These are phyloP conservation scores for Penicilliopsis zonata DNA, from an alignment of 495 filamentous ascomycete species.

Conservation along the genomic window DNA sequence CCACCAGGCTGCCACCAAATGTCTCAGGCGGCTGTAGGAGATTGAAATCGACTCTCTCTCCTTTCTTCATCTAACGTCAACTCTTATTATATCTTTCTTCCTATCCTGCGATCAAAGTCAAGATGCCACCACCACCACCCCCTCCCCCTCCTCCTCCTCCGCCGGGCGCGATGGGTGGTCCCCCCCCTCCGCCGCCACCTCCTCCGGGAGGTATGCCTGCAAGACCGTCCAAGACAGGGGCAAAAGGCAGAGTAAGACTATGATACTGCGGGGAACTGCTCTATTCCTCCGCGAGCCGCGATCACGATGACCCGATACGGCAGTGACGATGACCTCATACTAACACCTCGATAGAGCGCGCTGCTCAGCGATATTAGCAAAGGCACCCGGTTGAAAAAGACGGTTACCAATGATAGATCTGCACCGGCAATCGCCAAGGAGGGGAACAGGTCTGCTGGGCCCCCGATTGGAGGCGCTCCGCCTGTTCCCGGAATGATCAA, in stretches of 20 bases:
- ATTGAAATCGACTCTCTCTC: neutral
- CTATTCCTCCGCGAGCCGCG: neutral
- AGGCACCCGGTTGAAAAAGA: conserved; percentile 69
- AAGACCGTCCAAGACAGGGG: conserved; percentile 33
- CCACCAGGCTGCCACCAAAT: conserved; percentile 1
- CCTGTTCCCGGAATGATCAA: conserved; percentile 60
- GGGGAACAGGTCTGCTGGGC: conserved; percentile 42
- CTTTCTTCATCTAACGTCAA: conserved; percentile 3
- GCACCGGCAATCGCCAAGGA: conserved; percentile 55
- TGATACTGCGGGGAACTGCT: neutral
- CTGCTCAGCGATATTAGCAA: conserved; percentile 84
- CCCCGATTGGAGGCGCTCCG: conserved; percentile 60
- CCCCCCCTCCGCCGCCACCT: conserved; percentile 59
- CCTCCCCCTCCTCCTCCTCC: conserved; percentile 58
- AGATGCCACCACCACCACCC: conserved; percentile 57
- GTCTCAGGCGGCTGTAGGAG: neutral
- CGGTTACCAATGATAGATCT: conserved; percentile 90
- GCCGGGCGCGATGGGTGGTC: conserved; percentile 52
- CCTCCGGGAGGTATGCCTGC: conserved; percentile 37
- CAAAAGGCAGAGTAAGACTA: conserved; percentile 43
- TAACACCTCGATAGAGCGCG: conserved; percentile 52
- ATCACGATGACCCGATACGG: neutral
- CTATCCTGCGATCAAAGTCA: conserved; percentile 3
- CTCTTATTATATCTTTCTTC: conserved; percentile 5
- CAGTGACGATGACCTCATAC: conserved; percentile 12